Conservation (phyloP, 176 grass and related monocot species). For the Cenchrus americanus region DNA sequence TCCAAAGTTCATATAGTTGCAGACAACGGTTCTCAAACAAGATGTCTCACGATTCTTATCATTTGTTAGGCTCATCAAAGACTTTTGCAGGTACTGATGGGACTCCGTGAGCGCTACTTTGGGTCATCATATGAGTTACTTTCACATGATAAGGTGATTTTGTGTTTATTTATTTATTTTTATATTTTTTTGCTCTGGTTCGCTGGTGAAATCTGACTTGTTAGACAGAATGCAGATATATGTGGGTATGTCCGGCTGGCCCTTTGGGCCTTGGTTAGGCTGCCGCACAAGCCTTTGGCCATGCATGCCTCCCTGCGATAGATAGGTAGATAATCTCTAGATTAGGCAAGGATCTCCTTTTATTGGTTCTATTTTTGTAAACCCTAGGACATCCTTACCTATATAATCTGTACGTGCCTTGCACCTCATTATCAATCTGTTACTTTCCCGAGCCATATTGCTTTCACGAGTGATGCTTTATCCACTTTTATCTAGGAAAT, state of each 20-base stretch:
- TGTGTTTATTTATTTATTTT: not conserved
- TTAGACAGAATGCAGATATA: too few relatives aligned
- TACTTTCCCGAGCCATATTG: too few relatives aligned
- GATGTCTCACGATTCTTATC: conserved; percentile 18
- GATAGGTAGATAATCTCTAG: too few relatives aligned
- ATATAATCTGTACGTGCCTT: too few relatives aligned
- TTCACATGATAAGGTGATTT: conserved; percentile 76
- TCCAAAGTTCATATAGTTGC: not conserved
- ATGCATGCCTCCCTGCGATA: too few relatives aligned
- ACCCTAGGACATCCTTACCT: too few relatives aligned
- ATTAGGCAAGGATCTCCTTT: too few relatives aligned
- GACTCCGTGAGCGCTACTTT: conserved; percentile 84
- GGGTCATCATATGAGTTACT: conserved; percentile 79
- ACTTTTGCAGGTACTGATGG: conserved; percentile 49
- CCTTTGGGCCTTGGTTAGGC: too few relatives aligned
- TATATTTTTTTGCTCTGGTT: not conserved
- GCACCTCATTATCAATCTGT: too few relatives aligned
- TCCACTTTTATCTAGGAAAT: not conserved
- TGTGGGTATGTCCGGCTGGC: too few relatives aligned
- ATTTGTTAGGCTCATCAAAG: not conserved
- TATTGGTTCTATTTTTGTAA: too few relatives aligned
- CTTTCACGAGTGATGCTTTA: not conserved
- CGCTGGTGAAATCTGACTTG: not conserved
- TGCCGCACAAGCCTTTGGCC: too few relatives aligned
- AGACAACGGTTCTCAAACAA: not conserved